Base-by-base conservation (phyloP, 163 green algal species). In the Trebouxia gelatinosa region DNA sequence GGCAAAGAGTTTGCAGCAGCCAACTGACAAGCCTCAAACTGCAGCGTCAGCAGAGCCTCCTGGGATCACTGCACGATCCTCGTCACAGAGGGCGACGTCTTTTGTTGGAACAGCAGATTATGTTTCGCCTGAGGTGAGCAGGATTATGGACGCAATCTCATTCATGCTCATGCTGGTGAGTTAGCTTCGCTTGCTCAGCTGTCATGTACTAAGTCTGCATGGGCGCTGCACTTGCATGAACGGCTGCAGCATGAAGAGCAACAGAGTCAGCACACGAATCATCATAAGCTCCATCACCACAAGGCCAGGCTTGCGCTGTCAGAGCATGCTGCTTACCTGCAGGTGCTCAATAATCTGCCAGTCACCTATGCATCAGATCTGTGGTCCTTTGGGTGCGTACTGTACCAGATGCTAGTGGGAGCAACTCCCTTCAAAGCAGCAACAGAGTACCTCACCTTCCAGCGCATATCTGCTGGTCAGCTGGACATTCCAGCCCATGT, bases 41-140 rank as follows among this genome's bases (percentile, higher is more conserved):
- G 61, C 61, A 26, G 28, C 39, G 23, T 13, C 68, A 76, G 40
- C 43, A 23, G 40, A 39, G 6, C 2, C 29, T 31, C 19, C 26
- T 64, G 68, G 40, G 6, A 5, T 76, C 6, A 16, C 68, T 58
- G 32, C 43, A 26, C 40, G 40, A n/a, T n/a, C 68, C 28, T 29
- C 68, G 3, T 61, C 64, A 35, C 64, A 87, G 74, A 76, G 88
- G 21, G 59, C 48, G 11, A 68, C 80, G 2, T 95, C 88, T 0
- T 95, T 99, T 67, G 94, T 98, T 39, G 95, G 95, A 37, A 98
- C 95, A 13, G 94, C 95, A 3, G 95, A 99, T 76, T 98, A 98
- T 78, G 89, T 98, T 0, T 88, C 92, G 2, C 95, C 95, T 2
- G 95, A 99, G 88, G 86, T 91, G 48, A 3, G 48, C 2, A 19